phyloP scores from a whole-genome alignment of 108 stramenopile genomes.

The Cylindrotheca closterium region DNA sequence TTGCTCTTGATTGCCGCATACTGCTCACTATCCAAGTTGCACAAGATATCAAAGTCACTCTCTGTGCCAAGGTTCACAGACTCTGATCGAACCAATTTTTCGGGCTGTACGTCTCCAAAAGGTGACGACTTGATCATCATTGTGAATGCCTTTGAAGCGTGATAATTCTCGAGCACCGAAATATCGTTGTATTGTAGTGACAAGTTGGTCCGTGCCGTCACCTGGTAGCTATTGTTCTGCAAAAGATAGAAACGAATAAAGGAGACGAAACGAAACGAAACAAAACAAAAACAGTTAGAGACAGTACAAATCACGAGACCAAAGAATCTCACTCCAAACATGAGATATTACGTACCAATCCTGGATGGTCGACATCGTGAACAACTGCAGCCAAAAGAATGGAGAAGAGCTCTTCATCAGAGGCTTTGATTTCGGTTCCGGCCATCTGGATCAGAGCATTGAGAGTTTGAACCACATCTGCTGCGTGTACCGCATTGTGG shows the following conservation, averaged over 20 bases:
- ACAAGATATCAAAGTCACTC: conserved; percentile 14
- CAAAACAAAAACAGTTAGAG: no score
- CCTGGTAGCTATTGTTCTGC: conserved; percentile 69
- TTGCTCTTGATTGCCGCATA: conserved; percentile 5
- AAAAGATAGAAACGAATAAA: not conserved
- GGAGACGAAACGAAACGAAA: no score
- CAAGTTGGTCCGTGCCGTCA: conserved; percentile 50
- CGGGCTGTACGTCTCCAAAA: conserved; percentile 7
- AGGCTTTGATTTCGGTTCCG: conserved; percentile 18
- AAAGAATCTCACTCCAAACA: not conserved
- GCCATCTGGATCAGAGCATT: conserved; percentile 43
- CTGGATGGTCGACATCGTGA: conserved; percentile 88
- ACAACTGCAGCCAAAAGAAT: conserved; percentile 60
- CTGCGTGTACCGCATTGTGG: conserved; percentile 56
- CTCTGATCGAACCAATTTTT: conserved; percentile 20
- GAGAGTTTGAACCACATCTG: conserved; percentile 56
- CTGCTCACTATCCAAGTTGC: conserved; percentile 9
- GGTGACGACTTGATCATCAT: conserved; percentile 9
- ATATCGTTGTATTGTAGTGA: conserved; percentile 73
- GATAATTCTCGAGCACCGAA: conserved; percentile 71
- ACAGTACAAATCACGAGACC: no score
- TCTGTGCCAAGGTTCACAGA: conserved; percentile 1
- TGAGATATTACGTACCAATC: conserved; percentile 9
- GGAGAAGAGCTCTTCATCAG: conserved; percentile 39
- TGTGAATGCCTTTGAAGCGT: conserved; percentile 46